These are phyloP conservation scores for Isoetes engelmannii DNA, from an alignment of 83 land plant species.

Conservation along the genomic window DNA sequence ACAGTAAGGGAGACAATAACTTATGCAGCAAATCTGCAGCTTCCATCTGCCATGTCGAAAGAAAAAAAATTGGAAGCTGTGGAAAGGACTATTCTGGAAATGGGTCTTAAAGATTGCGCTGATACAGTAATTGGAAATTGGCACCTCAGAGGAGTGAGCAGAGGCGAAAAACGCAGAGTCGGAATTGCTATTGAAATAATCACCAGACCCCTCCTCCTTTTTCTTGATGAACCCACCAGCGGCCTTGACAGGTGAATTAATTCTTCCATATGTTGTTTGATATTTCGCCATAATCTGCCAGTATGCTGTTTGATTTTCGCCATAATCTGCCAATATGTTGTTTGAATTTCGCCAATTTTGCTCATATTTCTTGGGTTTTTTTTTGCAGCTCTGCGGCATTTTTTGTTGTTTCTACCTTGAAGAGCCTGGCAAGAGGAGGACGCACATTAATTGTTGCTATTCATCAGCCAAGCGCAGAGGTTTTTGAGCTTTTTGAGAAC, in stretches of 20 bases:
- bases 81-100: slow-evolving; percentile 43
- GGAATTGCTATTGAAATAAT: slow-evolving; percentile 60
- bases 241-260: slow-evolving; percentile 3
- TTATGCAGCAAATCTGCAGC: slow-evolving; percentile 57
- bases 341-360: no score
- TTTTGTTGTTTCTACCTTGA: slow-evolving; percentile 11
- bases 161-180: slow-evolving; percentile 58
- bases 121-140: slow-evolving; percentile 55
- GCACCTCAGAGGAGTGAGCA: slow-evolving; percentile 42
- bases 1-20: slow-evolving; percentile 53
- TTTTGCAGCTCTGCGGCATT: slow-evolving; percentile 14
- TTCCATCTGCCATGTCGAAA: slow-evolving; percentile 45
- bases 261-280: no score
- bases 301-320: no score
- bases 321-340: no score
- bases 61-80: slow-evolving; percentile 45
- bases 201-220: slow-evolving; percentile 46
- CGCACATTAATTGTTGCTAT: slow-evolving; percentile 16
- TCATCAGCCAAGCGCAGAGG: not conserved
- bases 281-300: no score
- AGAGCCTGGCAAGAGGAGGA: slow-evolving; percentile 9
- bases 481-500: slow-evolving; percentile 18
- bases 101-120: slow-evolving; percentile 49
- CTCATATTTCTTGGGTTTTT: not conserved
- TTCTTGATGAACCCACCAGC: slow-evolving; percentile 54